Percentiles rank a stretch among this genome's conserved stretches.
Conservation (phyloP, 352 stramenopile species). For the Pythium rishiriense region DNA sequence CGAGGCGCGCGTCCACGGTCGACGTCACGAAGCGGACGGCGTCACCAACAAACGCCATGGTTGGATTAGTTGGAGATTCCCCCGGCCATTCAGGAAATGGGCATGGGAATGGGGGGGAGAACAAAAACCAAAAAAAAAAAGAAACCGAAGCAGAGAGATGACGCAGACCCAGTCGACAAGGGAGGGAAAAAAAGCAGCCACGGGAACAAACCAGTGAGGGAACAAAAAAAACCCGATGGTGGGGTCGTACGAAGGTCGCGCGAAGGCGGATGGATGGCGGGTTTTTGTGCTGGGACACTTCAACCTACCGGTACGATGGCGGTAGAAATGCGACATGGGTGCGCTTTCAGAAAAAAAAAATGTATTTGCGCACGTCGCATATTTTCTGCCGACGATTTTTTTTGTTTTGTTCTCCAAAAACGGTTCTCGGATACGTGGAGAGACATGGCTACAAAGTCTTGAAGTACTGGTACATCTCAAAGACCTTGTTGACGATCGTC, state of each 20-base stretch:
- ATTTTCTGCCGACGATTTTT: not conserved
- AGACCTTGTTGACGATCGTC: conserved; percentile 25
- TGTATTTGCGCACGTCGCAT: conserved; percentile 3
- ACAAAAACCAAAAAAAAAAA: not conserved
- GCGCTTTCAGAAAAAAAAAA: not conserved
- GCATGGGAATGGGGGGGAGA: not conserved
- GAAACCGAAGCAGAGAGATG: conserved; percentile 9
- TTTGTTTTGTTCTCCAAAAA: not conserved
- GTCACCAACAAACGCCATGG: conserved; percentile 42
- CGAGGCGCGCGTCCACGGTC: conserved; percentile 58
- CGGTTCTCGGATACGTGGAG: too few relatives aligned
- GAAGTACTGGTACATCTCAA: conserved; percentile 25
- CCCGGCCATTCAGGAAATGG: not conserved
- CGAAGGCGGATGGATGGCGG: not conserved
- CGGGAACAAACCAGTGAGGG: too few relatives aligned
- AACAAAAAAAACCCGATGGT: too few relatives aligned
- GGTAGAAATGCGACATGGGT: conserved; percentile 6
- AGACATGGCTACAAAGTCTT: conserved; percentile 5
- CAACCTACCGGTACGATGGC: not conserved
- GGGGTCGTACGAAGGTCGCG: conserved; percentile 21
- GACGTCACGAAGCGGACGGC: conserved; percentile 46
- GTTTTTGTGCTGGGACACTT: conserved; percentile 7
- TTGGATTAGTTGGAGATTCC: not conserved
- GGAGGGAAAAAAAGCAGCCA: not conserved
- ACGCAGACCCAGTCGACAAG: not conserved